Evolutionary conservation across 371 early-diverging fungal genomes (phyloP).

Genomic region (Saksenaea oblongispora): DNA sequence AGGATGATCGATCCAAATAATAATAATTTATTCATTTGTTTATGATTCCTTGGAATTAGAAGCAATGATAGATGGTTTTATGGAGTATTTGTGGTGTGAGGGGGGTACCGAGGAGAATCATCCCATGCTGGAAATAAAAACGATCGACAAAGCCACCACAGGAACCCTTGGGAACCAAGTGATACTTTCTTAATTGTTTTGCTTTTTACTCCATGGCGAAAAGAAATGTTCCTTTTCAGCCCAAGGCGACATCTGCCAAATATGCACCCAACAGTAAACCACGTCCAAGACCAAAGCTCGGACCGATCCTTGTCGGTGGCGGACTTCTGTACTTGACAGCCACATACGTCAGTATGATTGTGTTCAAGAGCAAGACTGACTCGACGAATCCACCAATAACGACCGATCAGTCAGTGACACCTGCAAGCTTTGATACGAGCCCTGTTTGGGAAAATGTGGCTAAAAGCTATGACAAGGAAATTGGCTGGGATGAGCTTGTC

Average conservation of each 20-base stretch:
- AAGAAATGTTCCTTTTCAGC: neutral
- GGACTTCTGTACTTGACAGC: slow-evolving; percentile 46
- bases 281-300: slow-evolving; percentile 24
- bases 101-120: too few species aligned
- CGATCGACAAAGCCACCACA: neutral
- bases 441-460: slow-evolving; percentile 55
- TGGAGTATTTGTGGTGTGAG: too few species aligned
- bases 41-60: neutral
- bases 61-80: neutral
- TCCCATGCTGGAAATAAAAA: neutral
- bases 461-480: slow-evolving; percentile 58
- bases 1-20: slow-evolving; percentile 17
- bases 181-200: neutral
- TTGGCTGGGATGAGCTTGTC: slow-evolving; percentile 68
- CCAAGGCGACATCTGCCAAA: neutral
- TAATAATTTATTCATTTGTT: neutral
- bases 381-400: slow-evolving; percentile 14
- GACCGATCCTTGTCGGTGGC: slow-evolving; percentile 46
- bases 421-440: slow-evolving; percentile 43
- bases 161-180: neutral
- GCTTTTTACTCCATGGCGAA: neutral
- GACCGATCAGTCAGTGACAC: slow-evolving; percentile 19
- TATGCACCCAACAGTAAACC: neutral
- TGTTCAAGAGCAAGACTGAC: slow-evolving; percentile 46
- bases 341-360: slow-evolving; percentile 49